Base-by-base conservation (phyloP, 257 asterid species). In the Craterostigma plantagineum region DNA sequence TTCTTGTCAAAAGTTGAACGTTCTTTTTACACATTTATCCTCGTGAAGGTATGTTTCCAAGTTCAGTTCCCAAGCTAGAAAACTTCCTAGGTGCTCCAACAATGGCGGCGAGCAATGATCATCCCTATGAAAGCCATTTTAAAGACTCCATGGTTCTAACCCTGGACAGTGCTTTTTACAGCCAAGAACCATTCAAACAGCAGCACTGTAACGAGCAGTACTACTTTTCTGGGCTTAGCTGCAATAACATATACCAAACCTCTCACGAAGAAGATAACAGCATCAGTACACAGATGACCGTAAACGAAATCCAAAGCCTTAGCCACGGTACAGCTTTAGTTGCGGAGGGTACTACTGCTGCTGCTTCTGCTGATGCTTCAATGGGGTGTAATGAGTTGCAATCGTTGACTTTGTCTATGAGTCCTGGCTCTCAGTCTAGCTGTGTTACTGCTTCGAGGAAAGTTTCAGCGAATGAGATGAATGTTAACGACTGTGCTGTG, bases 391-490 rank as follows among this genome's bases (percentile, higher is more conserved):
- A 57, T 7, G 73, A 68, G 16, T 46, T 77, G n/a, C 78, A 85
- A 35, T 63, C 81, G 13, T 45, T 81, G 41, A 71, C 65, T 45
- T 51, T 85, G 64, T 81, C 96, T 0, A 85, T 85, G 94, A 77
- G 85, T 54, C 90, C 92, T 16, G 85, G 79, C 16, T 74, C 93
- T 1, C 96, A 85, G 55, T 71, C 92, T 3, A 76, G 93, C 72
- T 70, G 91, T 49, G 67, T 76, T 1, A 69, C 79, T 18, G 81
- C 72, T 42, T 66, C 84, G 12, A 65, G 65, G n/a, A 71, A 77
- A 45, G 67, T 74, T 48, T 66, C 82, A 17, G 65, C 76, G 8
- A 37, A 62, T 53, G 79, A 81, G n/a, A 50, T 64, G 30, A 23
- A 23, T 23, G 30, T 23, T 4, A 14, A 42, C 1, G 55, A 64